Evolutionary conservation across 1,284 basidiomycete genomes (phyloP), one percentile per base, ranked within the genome.

Genomic region (Termitomyces sp.): DNA sequence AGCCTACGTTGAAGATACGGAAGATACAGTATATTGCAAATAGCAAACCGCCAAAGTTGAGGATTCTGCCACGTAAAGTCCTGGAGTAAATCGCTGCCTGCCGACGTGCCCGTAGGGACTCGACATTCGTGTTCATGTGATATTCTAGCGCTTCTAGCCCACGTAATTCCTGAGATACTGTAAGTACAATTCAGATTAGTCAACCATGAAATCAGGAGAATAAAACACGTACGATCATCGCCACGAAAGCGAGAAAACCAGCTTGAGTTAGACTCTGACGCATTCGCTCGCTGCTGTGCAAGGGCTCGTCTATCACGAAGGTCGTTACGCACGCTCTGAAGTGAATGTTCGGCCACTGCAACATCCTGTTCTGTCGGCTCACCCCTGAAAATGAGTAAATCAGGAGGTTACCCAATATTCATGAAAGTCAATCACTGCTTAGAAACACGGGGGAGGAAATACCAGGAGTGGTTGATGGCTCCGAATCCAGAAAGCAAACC

Each of bases 401-500:
- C 3, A 37, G 9, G 11, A 0, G 24, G 21, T 3, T 16, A 16
- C 5, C 16, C 11, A 13, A 10, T 7, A 10, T 28, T 24, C 4
- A 9, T 9, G 7, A n/a, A 14, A 46, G 5, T 10, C 62, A 64
- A 24, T 57, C 66, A 64, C 57, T 54, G 10, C 21, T 57, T 50
- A 1, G 60, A 59, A n/a, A 65, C 59, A 56, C 55, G 66, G 46
- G 66, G 72, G 3, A 77, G 49, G 57, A 69, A 75, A 3, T 60
- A 70, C 84, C 85, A 87, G 0, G 79, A 76, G 43, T 78, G 83
- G 56, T 77, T 81, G 35, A 87, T 74, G 1, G 87, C 84, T 57
- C 88, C 88, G 54, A 88, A 84, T 0, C 88, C 88, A 0, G 87
- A 88, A 2, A 91, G 71, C 1, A 82, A 61, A 2, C 88, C 88